phyloP scores from a whole-genome alignment of 73 alveolate genomes.

The Tetrahymena malaccensis region DNA sequence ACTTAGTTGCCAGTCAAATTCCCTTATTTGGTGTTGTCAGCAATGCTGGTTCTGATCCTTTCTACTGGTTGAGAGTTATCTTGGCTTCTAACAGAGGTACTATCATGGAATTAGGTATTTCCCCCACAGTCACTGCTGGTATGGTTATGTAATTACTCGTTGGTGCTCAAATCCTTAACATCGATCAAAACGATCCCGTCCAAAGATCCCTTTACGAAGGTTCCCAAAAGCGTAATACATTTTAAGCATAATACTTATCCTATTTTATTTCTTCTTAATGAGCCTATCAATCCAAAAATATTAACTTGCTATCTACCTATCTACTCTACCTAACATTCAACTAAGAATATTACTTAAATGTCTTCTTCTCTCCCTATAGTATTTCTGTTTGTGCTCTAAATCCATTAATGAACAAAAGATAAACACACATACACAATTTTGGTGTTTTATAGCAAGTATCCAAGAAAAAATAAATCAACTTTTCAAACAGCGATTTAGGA shows the following conservation, averaged over 20 bases:
- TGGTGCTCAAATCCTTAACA: constrained; percentile 96
- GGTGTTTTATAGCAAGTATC: neutral
- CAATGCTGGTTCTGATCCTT: constrained; percentile 94
- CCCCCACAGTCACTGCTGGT: constrained; percentile 98
- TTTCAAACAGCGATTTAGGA: neutral
- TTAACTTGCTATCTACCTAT: constrained; percentile 9
- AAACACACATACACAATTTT: too few species aligned
- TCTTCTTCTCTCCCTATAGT: neutral
- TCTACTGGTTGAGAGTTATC: constrained; percentile 98
- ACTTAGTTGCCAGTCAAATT: constrained; percentile 97
- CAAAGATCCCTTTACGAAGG: constrained; percentile 93
- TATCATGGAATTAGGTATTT: constrained; percentile 98
- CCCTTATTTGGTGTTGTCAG: constrained; percentile 97
- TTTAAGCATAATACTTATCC: neutral
- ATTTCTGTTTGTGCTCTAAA: neutral
- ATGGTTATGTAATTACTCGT: constrained; percentile 99
- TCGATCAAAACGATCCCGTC: constrained; percentile 93
- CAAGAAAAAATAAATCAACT: neutral
- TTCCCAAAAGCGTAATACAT: constrained; percentile 69
- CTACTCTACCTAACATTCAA: neutral
- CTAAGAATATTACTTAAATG: neutral
- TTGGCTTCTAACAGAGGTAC: constrained; percentile 99
- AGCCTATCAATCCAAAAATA: constrained; percentile 57
- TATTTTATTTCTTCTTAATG: neutral
- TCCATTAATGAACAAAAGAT: neutral